Percentiles rank a stretch among this genome's conserved stretches.
Conservation (phyloP, 108 stramenopile genomes). For the Pseudonitzschia multiseries region DNA sequence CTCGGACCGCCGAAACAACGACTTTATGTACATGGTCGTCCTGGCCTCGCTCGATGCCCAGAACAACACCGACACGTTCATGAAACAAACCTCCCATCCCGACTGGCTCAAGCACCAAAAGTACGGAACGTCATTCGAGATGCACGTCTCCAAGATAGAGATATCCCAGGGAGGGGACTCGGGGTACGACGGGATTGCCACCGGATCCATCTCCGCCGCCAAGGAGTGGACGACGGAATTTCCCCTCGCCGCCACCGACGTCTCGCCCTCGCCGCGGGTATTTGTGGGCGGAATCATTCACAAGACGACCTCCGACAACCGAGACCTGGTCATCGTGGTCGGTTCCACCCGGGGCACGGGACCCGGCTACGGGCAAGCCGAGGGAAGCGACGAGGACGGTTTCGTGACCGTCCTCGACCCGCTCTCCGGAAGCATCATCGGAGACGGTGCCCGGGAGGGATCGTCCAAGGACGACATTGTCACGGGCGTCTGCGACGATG, state of each 20-base stretch:
- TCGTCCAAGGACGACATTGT: conserved; percentile 26
- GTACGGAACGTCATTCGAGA: conserved; percentile 29
- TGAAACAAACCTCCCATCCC: not conserved
- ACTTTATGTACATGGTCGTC: conserved; percentile 10
- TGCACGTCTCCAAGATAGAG: conserved; percentile 19
- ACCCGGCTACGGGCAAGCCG: conserved; percentile 20
- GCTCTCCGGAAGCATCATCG: not conserved
- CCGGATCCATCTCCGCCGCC: conserved; percentile 3
- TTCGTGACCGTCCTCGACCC: conserved; percentile 19
- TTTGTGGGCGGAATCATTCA: conserved; percentile 25
- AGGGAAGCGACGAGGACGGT: conserved; percentile 31
- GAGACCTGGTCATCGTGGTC: conserved; percentile 19
- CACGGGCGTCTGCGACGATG: conserved; percentile 29
- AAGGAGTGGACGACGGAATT: conserved; percentile 22
- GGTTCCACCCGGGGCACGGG: conserved; percentile 22
- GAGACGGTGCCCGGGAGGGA: conserved; percentile 7
- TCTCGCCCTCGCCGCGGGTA: conserved; percentile 6
- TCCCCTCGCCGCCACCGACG: conserved; percentile 14
- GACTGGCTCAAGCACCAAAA: conserved; percentile 22
- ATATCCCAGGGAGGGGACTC: not conserved
- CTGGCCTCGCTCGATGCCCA: conserved; percentile 1
- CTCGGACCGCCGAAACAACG: not conserved
- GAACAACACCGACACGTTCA: not conserved
- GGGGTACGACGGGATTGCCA: conserved; percentile 15
- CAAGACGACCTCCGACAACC: conserved; percentile 5